Conservation (phyloP, 2,329 filamentous ascomycete genomes). For the Aureobasidium mangrovei region DNA sequence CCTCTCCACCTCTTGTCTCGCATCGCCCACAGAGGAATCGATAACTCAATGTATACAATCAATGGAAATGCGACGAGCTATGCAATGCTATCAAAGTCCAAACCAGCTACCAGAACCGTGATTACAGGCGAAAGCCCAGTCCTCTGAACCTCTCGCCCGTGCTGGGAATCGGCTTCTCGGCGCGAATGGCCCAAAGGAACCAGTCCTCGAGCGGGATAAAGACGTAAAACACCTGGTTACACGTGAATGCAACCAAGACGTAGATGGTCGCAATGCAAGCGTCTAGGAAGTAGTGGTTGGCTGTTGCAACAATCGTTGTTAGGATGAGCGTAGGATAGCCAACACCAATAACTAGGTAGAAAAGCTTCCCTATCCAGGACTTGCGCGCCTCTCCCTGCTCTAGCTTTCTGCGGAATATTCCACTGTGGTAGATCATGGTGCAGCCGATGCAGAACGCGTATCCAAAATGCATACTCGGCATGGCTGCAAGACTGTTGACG, state of each 20-base stretch:
- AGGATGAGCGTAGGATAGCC: slow-evolving; percentile 47
- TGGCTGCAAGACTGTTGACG: slow-evolving; percentile 39
- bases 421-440: slow-evolving; percentile 46
- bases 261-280: slow-evolving; percentile 40
- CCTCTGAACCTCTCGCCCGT: slow-evolving; percentile 37
- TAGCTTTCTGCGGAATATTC: slow-evolving; percentile 35
- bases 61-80: neutral
- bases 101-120: neutral
- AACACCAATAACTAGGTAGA: slow-evolving; percentile 40
- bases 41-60: neutral
- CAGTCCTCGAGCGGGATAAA: slow-evolving; percentile 44
- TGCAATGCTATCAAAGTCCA: neutral
- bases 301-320: slow-evolving; percentile 50
- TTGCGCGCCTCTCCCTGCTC: slow-evolving; percentile 37
- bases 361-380: slow-evolving; percentile 32
- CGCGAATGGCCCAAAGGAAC: slow-evolving; percentile 39
- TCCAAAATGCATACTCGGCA: slow-evolving; percentile 47
- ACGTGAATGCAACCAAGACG: slow-evolving; percentile 37
- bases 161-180: slow-evolving; percentile 45
- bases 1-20: neutral
- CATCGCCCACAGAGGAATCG: neutral
- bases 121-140: neutral
- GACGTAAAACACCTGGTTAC: slow-evolving; percentile 41
- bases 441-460: slow-evolving; percentile 46
- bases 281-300: slow-evolving; percentile 51